Base-by-base conservation (phyloP, 352 stramenopile genomes). In the Phytopythium sindhum region DNA sequence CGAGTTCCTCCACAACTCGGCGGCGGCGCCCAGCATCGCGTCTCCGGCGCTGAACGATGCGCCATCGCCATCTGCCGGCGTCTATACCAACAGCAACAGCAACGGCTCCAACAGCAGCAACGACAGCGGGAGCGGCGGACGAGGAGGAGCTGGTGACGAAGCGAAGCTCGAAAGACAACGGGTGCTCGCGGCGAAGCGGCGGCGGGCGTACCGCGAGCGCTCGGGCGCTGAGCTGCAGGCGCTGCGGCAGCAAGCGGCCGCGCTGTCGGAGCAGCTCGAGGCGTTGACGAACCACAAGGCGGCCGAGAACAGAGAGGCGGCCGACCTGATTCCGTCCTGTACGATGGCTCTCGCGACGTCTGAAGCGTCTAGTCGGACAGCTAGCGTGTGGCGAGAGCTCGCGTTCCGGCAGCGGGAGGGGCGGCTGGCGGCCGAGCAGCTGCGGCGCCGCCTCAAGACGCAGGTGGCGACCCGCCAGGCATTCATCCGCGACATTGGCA, bases 201-300 rank as follows among this genome's bases (percentile, higher is more conserved):
- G 56, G 5, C 26, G 56, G 1, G 56, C 56, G 41, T 61, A 61
- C 41, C 56, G 56, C 37, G 56, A 61, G 56, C 56, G 56, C 17
- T 61, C 56, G 56, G 21, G 15, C 26, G 24, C 56, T 9, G 56
- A 61, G 41, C 41, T 61, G 24, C 37, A 53, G 8, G 8, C 37
- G 19, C 56, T 61, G 37, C 35, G 56, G 0, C 39, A 42, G 26
- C 37, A 42, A 39, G 56, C 17, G 17, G 39, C 15, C n/a, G 56
- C 23, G 3, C 42, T 61, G 56, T 29, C 28, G 9, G 26, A 24
- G 39, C 39, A 28, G 41, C 37, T 61, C 37, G 56, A 31, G 56
- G 41, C 26, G 56, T 26, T 61, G 37, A 41, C 41, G 39, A 44
- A 50, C 31, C 54, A 45, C 7, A 7, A 23, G 21, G 56, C 15